These are phyloP conservation scores for Fusarium annulatum DNA, from an alignment of 2,329 filamentous ascomycete species.

Conservation along the genomic window DNA sequence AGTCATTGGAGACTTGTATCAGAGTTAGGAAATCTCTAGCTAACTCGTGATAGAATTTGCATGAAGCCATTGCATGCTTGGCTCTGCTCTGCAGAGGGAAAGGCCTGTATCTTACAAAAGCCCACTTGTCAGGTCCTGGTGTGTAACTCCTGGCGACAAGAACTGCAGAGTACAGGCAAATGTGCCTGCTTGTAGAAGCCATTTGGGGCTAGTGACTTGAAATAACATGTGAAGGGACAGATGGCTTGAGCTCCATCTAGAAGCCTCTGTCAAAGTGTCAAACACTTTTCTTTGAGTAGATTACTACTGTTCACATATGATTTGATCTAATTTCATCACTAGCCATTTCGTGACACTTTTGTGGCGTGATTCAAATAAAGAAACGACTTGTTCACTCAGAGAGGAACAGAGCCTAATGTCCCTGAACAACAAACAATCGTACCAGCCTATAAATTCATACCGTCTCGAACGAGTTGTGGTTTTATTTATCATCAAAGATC, in stretches of 20 bases:
- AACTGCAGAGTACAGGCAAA: not conserved
- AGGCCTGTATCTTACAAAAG: not conserved
- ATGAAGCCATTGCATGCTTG: too few species aligned
- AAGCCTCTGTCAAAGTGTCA: not conserved
- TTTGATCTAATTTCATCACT: not conserved
- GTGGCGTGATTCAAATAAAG: not conserved
- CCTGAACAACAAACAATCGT: fast-evolving
- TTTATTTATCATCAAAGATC: not conserved
- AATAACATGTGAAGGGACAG: fast-evolving
- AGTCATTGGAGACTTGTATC: too few species aligned
- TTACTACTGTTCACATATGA: not conserved
- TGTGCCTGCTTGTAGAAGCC: not conserved
- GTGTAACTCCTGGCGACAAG: not conserved
- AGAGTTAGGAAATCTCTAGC: too few species aligned
- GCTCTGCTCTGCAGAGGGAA: not conserved
- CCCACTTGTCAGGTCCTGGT: not conserved
- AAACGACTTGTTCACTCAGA: not conserved
- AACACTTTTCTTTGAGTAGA: not conserved
- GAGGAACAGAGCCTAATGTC: not conserved
- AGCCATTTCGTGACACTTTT: not conserved
- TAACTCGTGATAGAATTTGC: too few species aligned
- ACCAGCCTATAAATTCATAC: not conserved
- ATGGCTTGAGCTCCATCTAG: not conserved
- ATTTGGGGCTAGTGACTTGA: fast-evolving
- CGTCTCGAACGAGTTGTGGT: fast-evolving